Base-by-base conservation (phyloP, 352 stramenopile genomes). In the Plasmopara halstedii region DNA sequence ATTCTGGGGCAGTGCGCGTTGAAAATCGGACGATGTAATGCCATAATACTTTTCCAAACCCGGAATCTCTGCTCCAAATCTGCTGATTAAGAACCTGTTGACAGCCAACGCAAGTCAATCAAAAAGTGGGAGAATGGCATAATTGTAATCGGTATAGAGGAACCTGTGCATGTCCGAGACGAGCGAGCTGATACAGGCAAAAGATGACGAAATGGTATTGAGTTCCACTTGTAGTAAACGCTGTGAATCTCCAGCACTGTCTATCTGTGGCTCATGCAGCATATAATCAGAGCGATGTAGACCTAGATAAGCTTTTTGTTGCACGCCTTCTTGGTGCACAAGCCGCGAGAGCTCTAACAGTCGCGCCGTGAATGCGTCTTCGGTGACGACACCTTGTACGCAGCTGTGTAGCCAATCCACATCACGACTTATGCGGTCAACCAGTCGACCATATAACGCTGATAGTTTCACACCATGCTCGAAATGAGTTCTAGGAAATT, bases 201-300 rank as follows among this genome's bases (percentile, higher is more conserved):
- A 99, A 2, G 90, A 98, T 6, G 88, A 96, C 38, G 96, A 87
- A 57, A 99, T 99, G 22, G 96, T 99, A 68, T 99, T 99, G 40
- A 99, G 71, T 64, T 99, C 96, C 19, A 99, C 95, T 56, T 99
- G 88, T 62, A 83, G 37, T 46, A 90, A 50, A 29, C 92, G 92
- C 56, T 86, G 73, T 25, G 58, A 42, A 52, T 83, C 64, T 14
- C 54, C 46, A 0, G 53, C 26, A 13, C 51, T 66, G 19, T 61
- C 62, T 1, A 37, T 35, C 35, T 82, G 72, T 8, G 71, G 56
- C 45, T 88, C 70, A 53, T 98, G 87, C 39, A 98, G 69, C 92
- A 98, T 98, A 68, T 98, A 98, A 62, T 98, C 92, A 8, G 85
- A 97, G 13, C 92, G 84, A 50, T 95, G 74, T 47, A 97, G 91